Conservation (phyloP, 2,329 filamentous ascomycete genomes). For the Exophiala sp. region DNA sequence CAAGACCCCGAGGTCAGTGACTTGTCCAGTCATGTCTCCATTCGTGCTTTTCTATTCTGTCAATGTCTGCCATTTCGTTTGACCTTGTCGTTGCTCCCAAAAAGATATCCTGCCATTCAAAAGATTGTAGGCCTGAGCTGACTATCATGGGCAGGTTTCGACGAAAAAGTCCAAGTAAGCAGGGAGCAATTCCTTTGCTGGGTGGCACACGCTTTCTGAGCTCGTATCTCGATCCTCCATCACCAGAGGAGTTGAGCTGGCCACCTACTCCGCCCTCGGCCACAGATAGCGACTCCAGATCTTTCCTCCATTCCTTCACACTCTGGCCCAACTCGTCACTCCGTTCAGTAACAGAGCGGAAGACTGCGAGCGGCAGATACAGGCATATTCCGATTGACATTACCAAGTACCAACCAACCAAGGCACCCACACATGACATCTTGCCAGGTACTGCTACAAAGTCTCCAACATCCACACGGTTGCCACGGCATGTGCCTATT, state of each 20-base stretch:
- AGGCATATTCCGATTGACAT: slow-evolving; percentile 20
- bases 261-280: slow-evolving; percentile 11
- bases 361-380: slow-evolving; percentile 1
- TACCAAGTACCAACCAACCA: slow-evolving; percentile 13
- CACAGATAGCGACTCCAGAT: slow-evolving; percentile 10
- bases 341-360: slow-evolving; percentile 3
- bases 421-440: slow-evolving; percentile 12
- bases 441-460: slow-evolving; percentile 11
- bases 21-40: slow-evolving; percentile 1
- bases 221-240: slow-evolving; percentile 24
- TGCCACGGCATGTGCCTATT: slow-evolving; percentile 32
- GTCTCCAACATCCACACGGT: slow-evolving; percentile 14
- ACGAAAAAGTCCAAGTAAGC: slow-evolving; percentile 15
- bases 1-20: slow-evolving; percentile 4
- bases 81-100: neutral
- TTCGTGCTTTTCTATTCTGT: neutral
- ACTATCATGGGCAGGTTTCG: slow-evolving; percentile 24
- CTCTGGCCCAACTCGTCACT: slow-evolving; percentile 19
- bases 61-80: neutral
- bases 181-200: slow-evolving; percentile 5
- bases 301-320: slow-evolving; percentile 8
- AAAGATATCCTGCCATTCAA: neutral
- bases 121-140: slow-evolving; percentile 2
- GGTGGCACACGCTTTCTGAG: slow-evolving; percentile 10
- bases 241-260: slow-evolving; percentile 20